phyloP scores from a whole-genome alignment of 2,329 filamentous ascomycete genomes.

The Aspergillus luchuensis region DNA sequence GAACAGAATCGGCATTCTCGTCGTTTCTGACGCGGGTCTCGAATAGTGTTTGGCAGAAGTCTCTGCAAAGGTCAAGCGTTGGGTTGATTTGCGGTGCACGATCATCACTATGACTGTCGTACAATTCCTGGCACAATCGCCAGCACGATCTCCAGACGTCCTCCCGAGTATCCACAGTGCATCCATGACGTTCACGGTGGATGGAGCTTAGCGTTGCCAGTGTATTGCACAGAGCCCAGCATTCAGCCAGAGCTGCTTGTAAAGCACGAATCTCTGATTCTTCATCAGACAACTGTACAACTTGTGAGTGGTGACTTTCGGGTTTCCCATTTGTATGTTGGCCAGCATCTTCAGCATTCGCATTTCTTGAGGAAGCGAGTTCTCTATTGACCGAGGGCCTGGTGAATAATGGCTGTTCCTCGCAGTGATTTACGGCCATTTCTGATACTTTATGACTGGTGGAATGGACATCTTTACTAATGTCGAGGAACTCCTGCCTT shows the following conservation, averaged over 20 bases:
- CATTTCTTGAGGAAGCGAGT: conserved; percentile 36
- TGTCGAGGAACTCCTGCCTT: conserved; percentile 68
- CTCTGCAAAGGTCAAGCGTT: conserved; percentile 82
- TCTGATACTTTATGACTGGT: background rate
- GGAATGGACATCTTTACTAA: background rate
- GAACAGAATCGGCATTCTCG: conserved; percentile 78
- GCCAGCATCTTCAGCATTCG: conserved; percentile 18
- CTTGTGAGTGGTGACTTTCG: conserved; percentile 25
- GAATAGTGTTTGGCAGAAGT: conserved; percentile 90
- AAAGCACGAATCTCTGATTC: conserved; percentile 65
- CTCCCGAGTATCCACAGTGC: conserved; percentile 74
- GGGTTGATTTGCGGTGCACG: conserved; percentile 68
- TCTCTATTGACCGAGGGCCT: conserved; percentile 3
- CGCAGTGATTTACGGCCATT: background rate
- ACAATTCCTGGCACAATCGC: conserved; percentile 87
- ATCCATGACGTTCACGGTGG: conserved; percentile 73
- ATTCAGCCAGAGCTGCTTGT: conserved; percentile 78
- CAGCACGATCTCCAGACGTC: conserved; percentile 93
- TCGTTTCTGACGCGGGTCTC: conserved; percentile 78
- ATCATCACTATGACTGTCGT: conserved; percentile 75
- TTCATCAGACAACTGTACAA: conserved; percentile 50
- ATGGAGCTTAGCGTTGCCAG: conserved; percentile 81
- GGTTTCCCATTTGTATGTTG: conserved; percentile 25
- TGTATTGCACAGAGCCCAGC: conserved; percentile 93
- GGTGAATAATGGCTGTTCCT: background rate